Base-by-base conservation (phyloP, 1,139 yeast genomes). In the Suhomyces kunorum region DNA sequence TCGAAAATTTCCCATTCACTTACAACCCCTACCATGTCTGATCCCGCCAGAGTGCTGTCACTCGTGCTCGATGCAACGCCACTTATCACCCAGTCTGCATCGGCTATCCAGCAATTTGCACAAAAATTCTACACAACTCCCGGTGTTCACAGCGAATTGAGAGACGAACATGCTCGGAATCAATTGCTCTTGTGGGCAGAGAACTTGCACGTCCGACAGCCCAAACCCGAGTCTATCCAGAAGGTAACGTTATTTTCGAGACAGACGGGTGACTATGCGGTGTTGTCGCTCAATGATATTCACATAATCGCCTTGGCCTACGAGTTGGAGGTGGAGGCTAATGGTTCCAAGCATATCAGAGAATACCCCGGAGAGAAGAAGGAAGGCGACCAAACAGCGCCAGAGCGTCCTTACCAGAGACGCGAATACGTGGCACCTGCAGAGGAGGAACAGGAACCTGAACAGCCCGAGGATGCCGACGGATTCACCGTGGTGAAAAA, bases 11-110 rank as follows among this genome's bases (percentile, higher is more conserved):
- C n/a, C n/a, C n/a, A n/a, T n/a, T 23, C 11, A 17, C 29, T 9
- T 9, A 11, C 16, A 11, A 17, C 12, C 3, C 11, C 14, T 7
- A 8, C 32, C 20, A 39, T 39, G 42, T 24, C 41, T 5, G 41
- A 38, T 2, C 7, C 36, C 28, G 14, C 34, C 24, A 38, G 22
- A 17, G 40, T 41, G 18, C 32, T 32, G 23, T 67, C 82, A 2
- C 68, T 92, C 43, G 84, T 92, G 12, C 73, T 92, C 50, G 98
- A 92, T 74, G 97, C 98, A 6, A 95, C 96, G 40, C 98, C 98
- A 8, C 69, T 92, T 54, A 84, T 92, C 52, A 85, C 95, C 2
- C 94, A 87, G 56, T 75, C 94, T 6, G 87, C 87, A n/a, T 74
- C 88, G 2, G 78, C 82, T 24, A 71, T 89, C 43, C 83, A 83